Evolutionary conservation across 2,329 filamentous ascomycete genomes (phyloP).

Genomic region (Emmonsiellopsis sp.): DNA sequence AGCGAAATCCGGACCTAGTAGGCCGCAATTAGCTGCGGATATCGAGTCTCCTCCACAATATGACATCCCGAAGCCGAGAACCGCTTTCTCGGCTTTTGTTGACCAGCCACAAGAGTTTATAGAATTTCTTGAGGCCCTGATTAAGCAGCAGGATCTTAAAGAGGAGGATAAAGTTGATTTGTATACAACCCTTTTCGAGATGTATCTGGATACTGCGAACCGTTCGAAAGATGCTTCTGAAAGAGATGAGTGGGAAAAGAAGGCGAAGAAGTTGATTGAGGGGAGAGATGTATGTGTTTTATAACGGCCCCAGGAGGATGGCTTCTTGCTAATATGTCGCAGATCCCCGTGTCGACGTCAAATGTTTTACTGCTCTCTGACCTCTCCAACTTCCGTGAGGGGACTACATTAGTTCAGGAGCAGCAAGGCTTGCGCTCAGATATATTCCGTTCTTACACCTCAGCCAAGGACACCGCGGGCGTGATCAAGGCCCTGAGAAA

Average conservation of each 20-base stretch:
- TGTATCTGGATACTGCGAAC: constrained; percentile 87
- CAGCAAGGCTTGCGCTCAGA: constrained; percentile 86
- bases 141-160: constrained; percentile 60
- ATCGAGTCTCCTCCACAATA: constrained; percentile 50
- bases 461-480: constrained; percentile 80
- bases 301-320: background rate
- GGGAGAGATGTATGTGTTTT: constrained; percentile 51
- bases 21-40: constrained; percentile 18
- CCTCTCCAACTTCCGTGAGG: constrained; percentile 78
- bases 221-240: constrained; percentile 57
- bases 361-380: constrained; percentile 90
- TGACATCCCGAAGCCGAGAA: constrained; percentile 69
- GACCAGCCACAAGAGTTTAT: constrained; percentile 91
- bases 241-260: constrained; percentile 75
- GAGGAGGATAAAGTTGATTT: constrained; percentile 72
- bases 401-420: constrained; percentile 85
- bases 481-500: constrained; percentile 84
- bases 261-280: constrained; percentile 82
- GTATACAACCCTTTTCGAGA: constrained; percentile 92
- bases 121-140: constrained; percentile 78
- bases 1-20: constrained; percentile 23
- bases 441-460: constrained; percentile 93
- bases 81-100: constrained; percentile 92
- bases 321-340: constrained; percentile 10
- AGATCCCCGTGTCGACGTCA: constrained; percentile 78